Base-by-base conservation (phyloP, 2,329 filamentous ascomycete species). In the Neopestalotiopsis sp. region DNA sequence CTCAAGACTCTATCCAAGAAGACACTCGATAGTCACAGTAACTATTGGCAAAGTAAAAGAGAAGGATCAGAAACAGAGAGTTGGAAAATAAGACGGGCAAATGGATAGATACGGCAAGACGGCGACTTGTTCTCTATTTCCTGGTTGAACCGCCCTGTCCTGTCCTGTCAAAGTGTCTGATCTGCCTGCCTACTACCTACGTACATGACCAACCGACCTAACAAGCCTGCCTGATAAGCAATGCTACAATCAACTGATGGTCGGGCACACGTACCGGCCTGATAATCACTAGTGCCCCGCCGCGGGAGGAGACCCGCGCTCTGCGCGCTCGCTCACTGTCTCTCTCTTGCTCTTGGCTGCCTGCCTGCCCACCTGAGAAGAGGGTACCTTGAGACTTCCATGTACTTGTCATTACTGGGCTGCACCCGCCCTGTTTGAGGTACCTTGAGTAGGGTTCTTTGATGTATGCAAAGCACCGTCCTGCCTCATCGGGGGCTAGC, bases 201-300 rank as follows among this genome's bases (percentile, higher is more conserved):
- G 14, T 52, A 52, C 45, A 52, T 52, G 45, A 52, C 45, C 45
- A 52, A 52, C 45, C 45, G 45, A 52, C 45, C 45, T 52, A 52
- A 52, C 45, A 52, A 52, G 45, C 45, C n/a, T 52, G 45, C 45
- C 45, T 52, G 45, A 52, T 52, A 52, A 52, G 45, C 45, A 52
- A 17, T n/a, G 20, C 17, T n/a, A 20, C 45, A 20, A 52, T 17
- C n/a, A 9, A 52, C n/a, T 52, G 45, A 52, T 52, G 45, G 45
- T 52, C 45, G 45, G 45, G 45, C 17, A 17, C 17, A 52, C 45
- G 45, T 52, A 52, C 45, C 45, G 45, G 45, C 45, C 45, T 52
- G 45, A 52, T 52, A 52, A 52, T 24, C 45, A 52, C 20, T 20
- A 52, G 17, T 17, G 45, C 45, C 45, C 45, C 45, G 45, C 45